Conservation (phyloP, 139 green algal species). For the Tetradesmus lagerheimii region DNA sequence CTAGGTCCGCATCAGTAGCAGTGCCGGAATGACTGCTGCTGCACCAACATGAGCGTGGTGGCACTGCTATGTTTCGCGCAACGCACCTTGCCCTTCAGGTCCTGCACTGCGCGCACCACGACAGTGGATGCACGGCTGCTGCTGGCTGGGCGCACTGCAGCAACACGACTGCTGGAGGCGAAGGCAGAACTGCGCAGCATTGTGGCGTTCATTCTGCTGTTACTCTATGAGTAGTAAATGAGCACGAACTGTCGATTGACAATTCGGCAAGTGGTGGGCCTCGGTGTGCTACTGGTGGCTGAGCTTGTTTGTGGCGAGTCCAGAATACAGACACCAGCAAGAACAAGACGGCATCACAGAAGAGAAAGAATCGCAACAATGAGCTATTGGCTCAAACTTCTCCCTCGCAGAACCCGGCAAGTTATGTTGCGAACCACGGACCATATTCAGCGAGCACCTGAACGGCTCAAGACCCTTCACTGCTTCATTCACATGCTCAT, state of each 20-base stretch:
- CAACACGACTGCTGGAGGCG: constrained; percentile 18
- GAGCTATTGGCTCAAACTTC: neutral
- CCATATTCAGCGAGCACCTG: neutral
- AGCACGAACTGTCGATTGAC: neutral
- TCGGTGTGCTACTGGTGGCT: constrained; percentile 3
- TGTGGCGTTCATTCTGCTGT: constrained; percentile 54
- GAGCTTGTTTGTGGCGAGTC: neutral
- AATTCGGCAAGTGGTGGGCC: neutral
- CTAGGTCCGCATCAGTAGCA: neutral
- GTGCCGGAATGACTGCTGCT: neutral
- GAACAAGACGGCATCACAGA: neutral
- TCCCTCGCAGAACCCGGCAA: neutral
- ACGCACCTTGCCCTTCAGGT: constrained; percentile 53
- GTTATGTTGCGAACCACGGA: constrained; percentile 5
- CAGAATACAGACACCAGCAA: neutral
- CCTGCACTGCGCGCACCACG: constrained; percentile 63
- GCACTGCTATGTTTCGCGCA: neutral
- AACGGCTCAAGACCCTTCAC: too few relatives aligned
- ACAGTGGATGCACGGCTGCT: constrained; percentile 40
- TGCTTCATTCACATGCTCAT: too few relatives aligned
- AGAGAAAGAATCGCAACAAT: neutral
- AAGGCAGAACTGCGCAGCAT: constrained; percentile 51
- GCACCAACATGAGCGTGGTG: neutral
- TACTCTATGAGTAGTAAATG: neutral
- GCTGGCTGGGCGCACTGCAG: constrained; percentile 1